Evolutionary conservation across 2,329 filamentous ascomycete genomes (phyloP), one percentile per base, ranked within the genome.

Genomic region (Leptoxyphium fumago): DNA sequence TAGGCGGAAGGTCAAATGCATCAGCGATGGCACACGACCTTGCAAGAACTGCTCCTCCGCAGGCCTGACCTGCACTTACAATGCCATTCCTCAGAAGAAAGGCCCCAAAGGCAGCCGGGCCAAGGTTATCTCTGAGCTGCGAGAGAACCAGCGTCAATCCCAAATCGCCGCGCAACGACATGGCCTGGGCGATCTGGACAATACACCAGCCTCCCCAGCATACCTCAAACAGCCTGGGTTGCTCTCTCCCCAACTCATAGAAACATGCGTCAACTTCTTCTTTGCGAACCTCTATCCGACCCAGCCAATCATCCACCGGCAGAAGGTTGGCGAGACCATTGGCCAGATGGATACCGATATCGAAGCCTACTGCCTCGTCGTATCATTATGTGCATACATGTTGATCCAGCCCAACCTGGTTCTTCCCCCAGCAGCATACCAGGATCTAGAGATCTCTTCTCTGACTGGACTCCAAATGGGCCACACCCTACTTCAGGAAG

Each of bases 251-350:
- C 56, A 69, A 63, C 50, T 76, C 63, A 57, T 74, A 55, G 60
- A 68, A 38, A 60, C 59, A 43, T 78, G 75, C 55, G 64, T 79
- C 46, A 74, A 79, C 39, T 74, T 75, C 49, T 80, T 75, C 61
- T 75, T 78, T 60, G 64, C 69, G 51, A 69, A 78, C 55, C 69
- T 80, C 43, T 80, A 80, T 50, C 74, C 75, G n/a, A 75, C 75
- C 43, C 75, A 78, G 65, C 77, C 77, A 1, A 67, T 80, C 3
- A 59, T 80, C 7, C 72, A 78, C 50, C 64, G 64, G 34, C 60
- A 64, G 47, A 63, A 61, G 43, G 62, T 69, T 43, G 74, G 75
- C 55, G 72, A 77, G 39, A 66, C 66, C 8, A 64, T 77, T 39
- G 64, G 70, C 39, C 65, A 64, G 50, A 73, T 74, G 55, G 67